Evolutionary conservation across 257 asterid genomes (phyloP), one percentile per base, ranked within the genome.

Genomic region (Jasminum sambac): DNA sequence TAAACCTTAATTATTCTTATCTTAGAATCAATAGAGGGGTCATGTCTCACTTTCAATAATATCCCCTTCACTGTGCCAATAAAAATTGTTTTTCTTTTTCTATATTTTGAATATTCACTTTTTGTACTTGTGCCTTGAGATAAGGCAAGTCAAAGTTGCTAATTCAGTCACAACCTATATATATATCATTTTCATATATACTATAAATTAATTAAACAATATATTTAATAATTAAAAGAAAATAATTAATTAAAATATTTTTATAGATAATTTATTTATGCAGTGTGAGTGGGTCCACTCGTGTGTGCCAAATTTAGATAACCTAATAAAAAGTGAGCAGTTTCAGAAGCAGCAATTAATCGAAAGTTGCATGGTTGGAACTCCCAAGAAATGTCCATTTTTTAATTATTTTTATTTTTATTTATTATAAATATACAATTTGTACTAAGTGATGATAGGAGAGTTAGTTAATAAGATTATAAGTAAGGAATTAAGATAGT

Each of bases 321-420:
- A 30, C 2, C 36, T 30, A 30, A 30, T 1, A 30, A 30, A 30
- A 79, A 78, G 44, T 2, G 44, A n/a, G n/a, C n/a, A n/a, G n/a
- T n/a, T n/a, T n/a, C 44, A 40, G 11, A 6, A 7, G 88, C 76
- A 76, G 78, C 78, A 77, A 76, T 77, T 77, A 82, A 81, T 72
- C 81, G 81, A 83, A 77, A 62, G 74, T 83, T 89, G 95, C 97
- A 89, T 87, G 89, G 86, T 86, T 80, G 84, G 80, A 72, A 66
- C 72, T 76, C 81, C 82, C 80, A 73, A 75, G 83, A 79, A 19
- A 85, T 30, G 84, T 74, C 13, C 11, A 21, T 48, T 58, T 11
- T 58, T 7, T 14, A 36, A 30, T 64, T 64, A 16, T 24, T 13
- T 36, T 11, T 41, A 66, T 0, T 17, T 39, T 38, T 64, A 38